Evolutionary conservation across 2,329 filamentous ascomycete species (phyloP).

Genomic region (Emergomyces africanus): DNA sequence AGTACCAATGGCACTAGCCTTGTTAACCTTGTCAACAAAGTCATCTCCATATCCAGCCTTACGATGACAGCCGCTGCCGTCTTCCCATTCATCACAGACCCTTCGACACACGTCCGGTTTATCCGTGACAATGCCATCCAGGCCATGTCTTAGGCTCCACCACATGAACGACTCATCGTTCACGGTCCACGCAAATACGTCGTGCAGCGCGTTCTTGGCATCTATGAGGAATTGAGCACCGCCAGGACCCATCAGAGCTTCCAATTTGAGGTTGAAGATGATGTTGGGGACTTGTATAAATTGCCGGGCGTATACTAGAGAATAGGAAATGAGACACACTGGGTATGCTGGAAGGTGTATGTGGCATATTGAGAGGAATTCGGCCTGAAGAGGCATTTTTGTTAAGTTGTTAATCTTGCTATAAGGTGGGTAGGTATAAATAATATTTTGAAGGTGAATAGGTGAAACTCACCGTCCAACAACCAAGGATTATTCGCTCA

Average conservation of each 20-base stretch:
- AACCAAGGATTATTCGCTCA: constrained; percentile 62
- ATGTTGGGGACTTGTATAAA: constrained; percentile 57
- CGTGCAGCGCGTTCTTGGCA: constrained; percentile 42
- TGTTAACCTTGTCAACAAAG: too few species aligned
- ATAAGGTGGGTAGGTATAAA: constrained; percentile 6
- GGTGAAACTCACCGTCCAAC: constrained; percentile 66
- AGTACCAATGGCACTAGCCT: too few species aligned
- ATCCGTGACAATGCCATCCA: constrained; percentile 81
- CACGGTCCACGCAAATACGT: constrained; percentile 74
- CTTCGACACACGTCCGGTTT: constrained; percentile 42
- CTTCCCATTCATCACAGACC: constrained; percentile 1
- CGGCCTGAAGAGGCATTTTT: constrained; percentile 33
- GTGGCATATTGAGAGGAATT: constrained; percentile 53
- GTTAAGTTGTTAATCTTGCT: too few species aligned
- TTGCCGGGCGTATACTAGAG: constrained; percentile 49
- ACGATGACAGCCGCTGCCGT: background rate
- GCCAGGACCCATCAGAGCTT: constrained; percentile 52
- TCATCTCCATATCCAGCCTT: background rate
- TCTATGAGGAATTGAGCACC: constrained; percentile 55
- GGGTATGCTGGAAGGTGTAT: constrained; percentile 35
- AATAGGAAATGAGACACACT: constrained; percentile 31
- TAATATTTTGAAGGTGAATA: constrained; percentile 19
- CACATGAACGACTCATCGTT: constrained; percentile 69
- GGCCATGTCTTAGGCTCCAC: constrained; percentile 53
- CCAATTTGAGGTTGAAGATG: constrained; percentile 66